Evolutionary conservation across 495 filamentous ascomycete species (phyloP), one percentile per base, ranked within the genome.

Genomic region (Friedmanniomyces simplex): DNA sequence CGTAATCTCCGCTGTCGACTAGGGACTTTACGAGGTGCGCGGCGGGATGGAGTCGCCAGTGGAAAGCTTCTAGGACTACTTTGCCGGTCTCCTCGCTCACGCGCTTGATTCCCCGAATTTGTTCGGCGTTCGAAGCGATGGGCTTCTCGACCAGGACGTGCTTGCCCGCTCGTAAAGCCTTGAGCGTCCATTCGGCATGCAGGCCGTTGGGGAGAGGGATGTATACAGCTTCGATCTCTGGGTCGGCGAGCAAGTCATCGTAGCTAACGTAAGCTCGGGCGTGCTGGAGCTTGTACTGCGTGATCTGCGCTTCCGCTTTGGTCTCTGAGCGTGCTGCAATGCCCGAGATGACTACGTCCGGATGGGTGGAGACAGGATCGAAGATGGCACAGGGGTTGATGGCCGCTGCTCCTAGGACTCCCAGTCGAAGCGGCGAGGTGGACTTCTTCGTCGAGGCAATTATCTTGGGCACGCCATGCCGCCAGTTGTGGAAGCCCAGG

Each of bases 101-200:
- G 3, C 20, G 16, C 30, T 47, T 49, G 51, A 59, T 43, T 63
- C 60, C 0, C 69, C 69, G 2, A 62, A 62, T n/a, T 59, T 55
- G 42, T 49, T 66, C n/a, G 26, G 69, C 62, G 62, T 81, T 84
- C 26, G 74, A 75, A 1, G 71, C 70, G 11, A 74, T 74, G 1
- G 79, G 78, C 63, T 82, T 81, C 61, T 82, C 81, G 16, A 79
- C 66, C 2, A 84, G 70, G 28, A 84, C 79, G 65, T 83, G 80
- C 62, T 83, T 83, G 1, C 77, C 76, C 1, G 71, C 72, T n/a
- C 67, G 61, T 26, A 84, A 67, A 13, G 77, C 66, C 52, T 73
- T 74, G 46, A 75, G 37, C 1, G 78, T 66, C 79, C 78, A 82
- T 63, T 81, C 78, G 54, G 71, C 76, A 60, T 82, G 79, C 18